A percentile compares a stretch with the other conserved stretches of the same genome.
Evolutionary conservation across 768 basidiomycete genomes (phyloP).

Genomic region (Crassisporium funariophilum): DNA sequence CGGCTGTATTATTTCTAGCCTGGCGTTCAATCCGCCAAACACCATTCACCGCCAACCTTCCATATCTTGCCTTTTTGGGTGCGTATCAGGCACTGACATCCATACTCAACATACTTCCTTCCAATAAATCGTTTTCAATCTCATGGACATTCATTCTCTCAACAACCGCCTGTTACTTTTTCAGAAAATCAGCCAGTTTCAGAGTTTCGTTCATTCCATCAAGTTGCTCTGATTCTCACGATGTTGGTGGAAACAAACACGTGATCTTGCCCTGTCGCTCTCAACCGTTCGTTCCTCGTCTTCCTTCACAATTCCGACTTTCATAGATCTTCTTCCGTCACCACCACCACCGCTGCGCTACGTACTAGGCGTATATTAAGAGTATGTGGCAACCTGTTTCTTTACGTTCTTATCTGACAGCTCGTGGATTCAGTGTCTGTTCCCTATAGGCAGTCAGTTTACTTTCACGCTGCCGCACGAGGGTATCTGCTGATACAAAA

Average conservation of each 20-base stretch:
- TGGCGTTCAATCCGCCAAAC: constrained; percentile 18
- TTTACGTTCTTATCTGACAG: constrained; percentile 9
- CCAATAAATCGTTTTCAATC: neutral
- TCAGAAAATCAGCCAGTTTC: too few relatives aligned
- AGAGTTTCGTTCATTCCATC: too few relatives aligned
- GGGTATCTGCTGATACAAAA: constrained; percentile 14
- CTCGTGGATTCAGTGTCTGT: constrained; percentile 47
- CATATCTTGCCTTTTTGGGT: constrained; percentile 42
- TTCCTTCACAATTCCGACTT: constrained; percentile 1
- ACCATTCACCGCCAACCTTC: constrained; percentile 23
- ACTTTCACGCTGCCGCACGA: constrained; percentile 18
- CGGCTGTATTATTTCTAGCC: constrained; percentile 25
- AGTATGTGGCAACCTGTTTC: constrained; percentile 11
- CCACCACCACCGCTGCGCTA: neutral
- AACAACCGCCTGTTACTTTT: too few relatives aligned
- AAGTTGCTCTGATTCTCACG: constrained; percentile 2
- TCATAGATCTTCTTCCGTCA: constrained; percentile 7
- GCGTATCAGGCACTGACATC: constrained; percentile 15
- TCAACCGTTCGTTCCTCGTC: constrained; percentile 6
- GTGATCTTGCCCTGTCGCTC: constrained; percentile 13
- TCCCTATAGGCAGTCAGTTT: constrained; percentile 63
- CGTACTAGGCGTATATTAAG: neutral
- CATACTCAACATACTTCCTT: constrained; percentile 7
- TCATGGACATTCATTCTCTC: too few relatives aligned
- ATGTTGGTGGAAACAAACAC: constrained; percentile 10